A percentile compares a stretch with the other conserved stretches of the same genome.
These are phyloP conservation scores for Sherardia arvensis DNA, from an alignment of 257 asterid genomes.

Conservation along the genomic window DNA sequence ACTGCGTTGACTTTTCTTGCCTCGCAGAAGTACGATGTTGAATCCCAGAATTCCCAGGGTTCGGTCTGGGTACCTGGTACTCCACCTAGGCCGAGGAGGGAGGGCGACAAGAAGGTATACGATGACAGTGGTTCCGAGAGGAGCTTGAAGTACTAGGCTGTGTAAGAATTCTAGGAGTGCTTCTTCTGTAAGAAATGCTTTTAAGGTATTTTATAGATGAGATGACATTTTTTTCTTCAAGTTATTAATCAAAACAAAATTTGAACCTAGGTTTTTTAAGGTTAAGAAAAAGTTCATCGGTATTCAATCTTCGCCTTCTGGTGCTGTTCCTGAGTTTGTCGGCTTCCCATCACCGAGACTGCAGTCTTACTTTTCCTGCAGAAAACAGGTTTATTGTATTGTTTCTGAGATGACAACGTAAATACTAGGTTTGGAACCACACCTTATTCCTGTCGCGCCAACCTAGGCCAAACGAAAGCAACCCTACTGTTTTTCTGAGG, in stretches of 20 bases:
- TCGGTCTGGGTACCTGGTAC: conserved; percentile 38
- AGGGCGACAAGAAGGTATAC: conserved; percentile 27
- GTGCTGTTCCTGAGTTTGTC: conserved; percentile 11
- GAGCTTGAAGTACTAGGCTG: conserved; percentile 19
- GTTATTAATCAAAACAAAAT: not conserved
- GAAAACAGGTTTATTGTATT: not conserved
- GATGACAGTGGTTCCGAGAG: conserved; percentile 22
- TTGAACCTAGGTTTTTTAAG: no score
- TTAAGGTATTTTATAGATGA: not conserved
- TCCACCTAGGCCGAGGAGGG: conserved; percentile 45
- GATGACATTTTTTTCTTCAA: not conserved
- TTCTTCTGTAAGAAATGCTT: not conserved
- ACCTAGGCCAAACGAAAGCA: conserved; percentile 69
- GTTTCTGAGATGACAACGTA: not conserved
- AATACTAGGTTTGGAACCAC: conserved; percentile 2
- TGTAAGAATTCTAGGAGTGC: not conserved
- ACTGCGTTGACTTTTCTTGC: conserved; percentile 78
- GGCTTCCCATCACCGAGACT: conserved; percentile 22
- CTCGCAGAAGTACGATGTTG: conserved; percentile 47
- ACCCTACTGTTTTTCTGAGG: conserved; percentile 36
- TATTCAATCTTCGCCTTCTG: not conserved
- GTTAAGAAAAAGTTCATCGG: not conserved
- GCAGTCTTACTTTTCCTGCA: conserved; percentile 41
- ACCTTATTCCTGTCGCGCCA: conserved; percentile 85
- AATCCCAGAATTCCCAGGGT: conserved; percentile 29